phyloP scores from a whole-genome alignment of 2,329 filamentous ascomycete genomes.

The Exophiala dermatitidis region DNA sequence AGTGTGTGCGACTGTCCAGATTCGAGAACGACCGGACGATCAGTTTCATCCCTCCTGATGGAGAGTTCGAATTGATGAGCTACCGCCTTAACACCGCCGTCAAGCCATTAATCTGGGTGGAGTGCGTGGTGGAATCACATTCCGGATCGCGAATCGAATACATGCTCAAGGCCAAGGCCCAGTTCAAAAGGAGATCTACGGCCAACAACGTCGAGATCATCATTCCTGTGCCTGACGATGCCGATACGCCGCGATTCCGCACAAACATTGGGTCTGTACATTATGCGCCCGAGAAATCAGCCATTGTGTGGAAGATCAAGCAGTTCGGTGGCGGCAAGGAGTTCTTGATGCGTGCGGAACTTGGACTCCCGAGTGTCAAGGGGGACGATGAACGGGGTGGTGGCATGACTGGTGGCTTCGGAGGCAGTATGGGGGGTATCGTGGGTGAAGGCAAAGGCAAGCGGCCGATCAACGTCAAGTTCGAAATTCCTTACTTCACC shows the following conservation, averaged over 20 bases:
- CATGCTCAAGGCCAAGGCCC: slow-evolving; percentile 95
- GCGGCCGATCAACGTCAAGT: slow-evolving; percentile 96
- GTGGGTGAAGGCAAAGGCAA: slow-evolving; percentile 76
- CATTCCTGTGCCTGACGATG: slow-evolving; percentile 94
- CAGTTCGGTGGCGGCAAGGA: slow-evolving; percentile 98
- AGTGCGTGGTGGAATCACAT: slow-evolving; percentile 94
- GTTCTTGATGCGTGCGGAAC: slow-evolving; percentile 95
- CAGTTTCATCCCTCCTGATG: slow-evolving; percentile 96
- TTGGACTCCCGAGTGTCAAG: slow-evolving; percentile 86
- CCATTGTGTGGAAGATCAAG: slow-evolving; percentile 99
- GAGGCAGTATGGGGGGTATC: slow-evolving; percentile 90
- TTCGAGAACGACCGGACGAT: slow-evolving; percentile 99
- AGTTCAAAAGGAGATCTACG: slow-evolving; percentile 95
- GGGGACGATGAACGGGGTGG: slow-evolving; percentile 93
- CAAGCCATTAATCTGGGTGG: slow-evolving; percentile 97
- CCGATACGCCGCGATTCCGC: slow-evolving; percentile 89
- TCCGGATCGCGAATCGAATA: slow-evolving; percentile 95
- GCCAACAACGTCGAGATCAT: slow-evolving; percentile 98
- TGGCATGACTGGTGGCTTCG: slow-evolving; percentile 95
- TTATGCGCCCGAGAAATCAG: slow-evolving; percentile 93
- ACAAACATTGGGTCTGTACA: slow-evolving; percentile 97
- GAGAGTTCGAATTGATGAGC: slow-evolving; percentile 98
- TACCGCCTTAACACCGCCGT: slow-evolving; percentile 98
- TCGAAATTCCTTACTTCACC: slow-evolving; percentile 99
- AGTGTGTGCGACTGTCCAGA: slow-evolving; percentile 87